Base-by-base conservation (phyloP, 129 eudicot genomes). In the Arctium minus region DNA sequence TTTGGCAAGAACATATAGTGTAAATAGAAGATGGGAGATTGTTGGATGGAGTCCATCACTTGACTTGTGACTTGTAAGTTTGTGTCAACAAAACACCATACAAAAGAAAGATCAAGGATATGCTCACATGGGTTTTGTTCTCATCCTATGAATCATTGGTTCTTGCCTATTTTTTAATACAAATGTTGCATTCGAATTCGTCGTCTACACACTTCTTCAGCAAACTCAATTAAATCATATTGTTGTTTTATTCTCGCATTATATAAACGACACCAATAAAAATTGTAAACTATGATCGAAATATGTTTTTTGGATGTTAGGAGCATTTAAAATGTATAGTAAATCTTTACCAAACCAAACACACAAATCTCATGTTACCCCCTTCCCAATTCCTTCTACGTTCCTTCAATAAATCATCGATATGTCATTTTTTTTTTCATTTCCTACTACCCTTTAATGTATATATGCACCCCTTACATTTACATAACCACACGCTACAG, bases 61-160 rank as follows among this genome's bases (percentile, higher is more conserved):
- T 81, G 84, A 81, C 85, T 82, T 27, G 76, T 82, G 50, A 71
- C 48, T 77, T 71, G 77, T 37, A 70, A 4, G 62, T 77, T 76
- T 76, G 65, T 70, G 76, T 50, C 13, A 39, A 62, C 82, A 77
- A 83, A 77, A 83, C 35, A 83, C n/a, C 33, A 83, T 83, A 78
- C 73, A 72, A 71, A 46, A 78, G 74, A 78, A 83, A 17, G 78
- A 76, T 83, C 50, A 35, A 83, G 78, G 77, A 83, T 60, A 60
- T 76, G 86, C 78, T 70, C 65, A 77, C 81, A 69, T 76, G 76
- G 53, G 70, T 35, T 82, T 82, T 77, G 82, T 83, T 83, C 48
- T 83, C 56, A 76, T 81, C 86, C 48, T 27, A 76, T 82, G 46
- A 50, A 83, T 82, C 76, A 50, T 76, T 83, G 32, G 50, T 36